Evolutionary conservation across 2,329 filamentous ascomycete genomes (phyloP).

Genomic region (Colletotrichum somersetense): DNA sequence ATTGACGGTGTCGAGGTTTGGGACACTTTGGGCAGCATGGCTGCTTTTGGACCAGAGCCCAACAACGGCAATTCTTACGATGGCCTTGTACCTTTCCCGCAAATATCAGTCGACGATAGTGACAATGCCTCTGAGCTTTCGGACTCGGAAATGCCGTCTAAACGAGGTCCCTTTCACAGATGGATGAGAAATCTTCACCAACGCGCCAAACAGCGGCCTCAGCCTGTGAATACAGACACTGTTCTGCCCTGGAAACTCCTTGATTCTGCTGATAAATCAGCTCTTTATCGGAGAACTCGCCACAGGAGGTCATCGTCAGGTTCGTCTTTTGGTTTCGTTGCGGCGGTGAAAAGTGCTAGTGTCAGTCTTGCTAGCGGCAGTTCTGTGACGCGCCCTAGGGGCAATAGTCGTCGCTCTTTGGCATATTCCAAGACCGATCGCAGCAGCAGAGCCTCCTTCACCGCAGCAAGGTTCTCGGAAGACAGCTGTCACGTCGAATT

Average conservation of each 20-base stretch:
- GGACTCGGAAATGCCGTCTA: constrained; percentile 17
- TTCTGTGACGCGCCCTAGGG: constrained; percentile 71
- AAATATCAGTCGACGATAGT: constrained; percentile 46
- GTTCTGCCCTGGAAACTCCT: constrained; percentile 53
- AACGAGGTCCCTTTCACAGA: constrained; percentile 70
- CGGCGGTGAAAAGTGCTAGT: constrained; percentile 84
- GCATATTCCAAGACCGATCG: constrained; percentile 71
- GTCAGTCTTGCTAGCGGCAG: constrained; percentile 82
- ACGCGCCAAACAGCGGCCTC: constrained; percentile 61
- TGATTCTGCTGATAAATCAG: constrained; percentile 44
- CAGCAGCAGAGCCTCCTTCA: constrained; percentile 72
- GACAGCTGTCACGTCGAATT: constrained; percentile 73
- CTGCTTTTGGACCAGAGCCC: constrained; percentile 55
- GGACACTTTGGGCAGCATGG: constrained; percentile 56
- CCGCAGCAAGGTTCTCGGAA: constrained; percentile 72
- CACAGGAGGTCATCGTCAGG: constrained; percentile 75
- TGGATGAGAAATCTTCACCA: constrained; percentile 80
- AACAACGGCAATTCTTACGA: constrained; percentile 45
- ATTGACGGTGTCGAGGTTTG: constrained; percentile 51
- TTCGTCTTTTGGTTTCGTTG: constrained; percentile 83
- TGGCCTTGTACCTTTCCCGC: constrained; percentile 22
- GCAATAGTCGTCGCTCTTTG: constrained; percentile 63
- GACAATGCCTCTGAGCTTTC: constrained; percentile 33
- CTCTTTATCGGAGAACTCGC: constrained; percentile 48
- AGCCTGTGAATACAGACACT: constrained; percentile 44